Percentiles rank a stretch among this genome's conserved stretches.
Evolutionary conservation across 2,329 filamentous ascomycete genomes (phyloP).

Genomic region (Cercospora sp.): DNA sequence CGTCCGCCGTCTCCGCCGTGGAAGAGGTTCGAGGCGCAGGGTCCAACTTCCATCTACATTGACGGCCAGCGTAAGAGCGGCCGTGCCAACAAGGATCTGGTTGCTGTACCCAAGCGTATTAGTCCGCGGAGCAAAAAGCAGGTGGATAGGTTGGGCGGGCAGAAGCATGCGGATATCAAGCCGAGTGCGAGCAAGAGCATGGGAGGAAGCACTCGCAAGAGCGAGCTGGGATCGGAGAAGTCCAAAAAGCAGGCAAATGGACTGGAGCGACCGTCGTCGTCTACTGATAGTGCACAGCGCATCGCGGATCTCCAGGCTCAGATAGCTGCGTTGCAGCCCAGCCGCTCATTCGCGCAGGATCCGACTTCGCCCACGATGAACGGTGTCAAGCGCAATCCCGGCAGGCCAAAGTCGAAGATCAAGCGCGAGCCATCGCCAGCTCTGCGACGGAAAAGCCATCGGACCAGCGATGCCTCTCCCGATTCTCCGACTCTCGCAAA

Average conservation of each 20-base stretch:
- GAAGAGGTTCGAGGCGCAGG: conserved; percentile 82
- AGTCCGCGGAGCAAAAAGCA: conserved; percentile 37
- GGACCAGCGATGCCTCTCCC: conserved; percentile 19
- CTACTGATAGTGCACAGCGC: conserved; percentile 23
- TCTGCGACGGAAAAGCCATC: conserved; percentile 25
- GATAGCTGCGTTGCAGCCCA: conserved; percentile 35
- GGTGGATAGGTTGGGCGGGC: conserved; percentile 29
- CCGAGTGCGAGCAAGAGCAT: conserved; percentile 18
- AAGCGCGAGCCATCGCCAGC: conserved; percentile 21
- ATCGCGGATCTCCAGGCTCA: conserved; percentile 36
- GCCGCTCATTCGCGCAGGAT: conserved; percentile 26
- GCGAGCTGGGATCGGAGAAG: conserved; percentile 16
- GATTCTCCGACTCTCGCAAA: conserved; percentile 27
- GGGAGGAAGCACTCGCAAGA: conserved; percentile 22
- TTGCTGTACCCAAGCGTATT: conserved; percentile 31
- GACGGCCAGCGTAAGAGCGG: conserved; percentile 63
- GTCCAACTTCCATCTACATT: conserved; percentile 78
- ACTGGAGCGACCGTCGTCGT: conserved; percentile 20
- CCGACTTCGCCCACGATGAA: conserved; percentile 6
- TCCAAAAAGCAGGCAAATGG: conserved; percentile 19
- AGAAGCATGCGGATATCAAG: conserved; percentile 27
- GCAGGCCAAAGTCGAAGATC: conserved; percentile 18
- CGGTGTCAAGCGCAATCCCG: conserved; percentile 29
- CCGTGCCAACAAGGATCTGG: conserved; percentile 50
- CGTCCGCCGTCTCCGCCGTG: conserved; percentile 78